Evolutionary conservation across 2,329 filamentous ascomycete species (phyloP), one percentile per base, ranked within the genome.

Genomic region (Colletotrichum zoysiae): DNA sequence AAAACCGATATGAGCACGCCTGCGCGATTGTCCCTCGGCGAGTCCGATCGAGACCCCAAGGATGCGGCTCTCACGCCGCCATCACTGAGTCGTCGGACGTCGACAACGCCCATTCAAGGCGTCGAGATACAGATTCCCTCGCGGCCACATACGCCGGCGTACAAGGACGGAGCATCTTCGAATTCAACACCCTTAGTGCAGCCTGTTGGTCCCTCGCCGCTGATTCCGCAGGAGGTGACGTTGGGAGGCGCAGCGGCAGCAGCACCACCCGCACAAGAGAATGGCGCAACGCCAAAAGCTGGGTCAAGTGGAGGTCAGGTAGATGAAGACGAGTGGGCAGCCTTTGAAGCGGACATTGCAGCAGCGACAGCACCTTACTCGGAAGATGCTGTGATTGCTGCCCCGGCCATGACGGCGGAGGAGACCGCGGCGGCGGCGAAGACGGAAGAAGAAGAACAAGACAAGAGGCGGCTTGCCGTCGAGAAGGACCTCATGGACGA

Each of bases 241-340:
- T 71, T 61, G 35, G 59, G 55, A 33, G 59, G 58, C 8, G 40
- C 64, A 44, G 68, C 61, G n/a, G 42, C 20, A 30, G 58, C 74
- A 58, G 60, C 73, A n/a, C 60, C 55, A 16, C 38, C 67, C n/a
- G 56, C 70, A 9, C 61, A 69, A 35, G 53, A 75, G 6, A 40
- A 75, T 53, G 70, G 76, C 44, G 70, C 76, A 14, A 53, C 75
- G n/a, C 67, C 74, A 51, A 64, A 66, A 67, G 42, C 55, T 74
- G 57, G 16, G 9, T 18, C 35, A 2, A 23, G 6, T 23, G 65
- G 76, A 53, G 70, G 74, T 23, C 74, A 78, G 9, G 82, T 85
- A 11, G 90, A 95, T 78, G 93, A 97, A 77, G 89, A 91, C 65
- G 93, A 96, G 81, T 96, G 93, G 93, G 92, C 93, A 2, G 93